These are phyloP conservation scores for Cladosporium sp. DNA, from an alignment of 2,329 filamentous ascomycete genomes.

Conservation along the genomic window DNA sequence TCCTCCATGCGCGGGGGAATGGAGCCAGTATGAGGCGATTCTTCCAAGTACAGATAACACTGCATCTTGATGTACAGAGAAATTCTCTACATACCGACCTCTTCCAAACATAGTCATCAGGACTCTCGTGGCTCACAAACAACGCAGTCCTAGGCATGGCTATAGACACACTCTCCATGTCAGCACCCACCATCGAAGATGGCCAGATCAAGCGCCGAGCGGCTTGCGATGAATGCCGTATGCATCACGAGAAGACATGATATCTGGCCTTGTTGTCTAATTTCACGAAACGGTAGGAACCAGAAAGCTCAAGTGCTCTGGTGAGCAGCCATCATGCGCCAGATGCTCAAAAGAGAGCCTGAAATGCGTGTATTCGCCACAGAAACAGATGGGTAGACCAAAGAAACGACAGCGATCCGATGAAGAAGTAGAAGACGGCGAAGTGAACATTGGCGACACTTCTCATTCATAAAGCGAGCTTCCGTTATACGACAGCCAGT, in stretches of 20 bases:
- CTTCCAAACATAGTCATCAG: too few species aligned
- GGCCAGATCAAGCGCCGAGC: constrained; percentile 7
- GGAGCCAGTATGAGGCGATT: too few species aligned
- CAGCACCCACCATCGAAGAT: not conserved
- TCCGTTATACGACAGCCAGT: too few species aligned
- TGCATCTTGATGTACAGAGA: too few species aligned
- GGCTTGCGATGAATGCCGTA: constrained; percentile 42
- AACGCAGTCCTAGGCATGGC: too few species aligned
- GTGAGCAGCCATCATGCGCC: constrained; percentile 38
- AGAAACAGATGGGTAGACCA: constrained; percentile 50
- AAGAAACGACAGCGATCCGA: constrained; percentile 41
- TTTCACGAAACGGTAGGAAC: constrained; percentile 31
- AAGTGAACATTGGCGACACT: too few species aligned
- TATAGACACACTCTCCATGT: too few species aligned
- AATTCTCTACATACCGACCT: too few species aligned
- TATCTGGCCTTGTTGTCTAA: not conserved
- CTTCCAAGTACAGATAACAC: too few species aligned
- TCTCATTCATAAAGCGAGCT: too few species aligned
- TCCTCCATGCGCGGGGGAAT: too few species aligned
- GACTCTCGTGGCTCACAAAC: too few species aligned
- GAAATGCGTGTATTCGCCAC: constrained; percentile 43
- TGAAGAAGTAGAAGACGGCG: not conserved
- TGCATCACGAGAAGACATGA: constrained; percentile 12
- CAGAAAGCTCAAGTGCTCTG: constrained; percentile 48
- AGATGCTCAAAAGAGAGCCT: constrained; percentile 41